Evolutionary conservation across 2,329 filamentous ascomycete genomes (phyloP).

Genomic region (Calonectria ilicicola): DNA sequence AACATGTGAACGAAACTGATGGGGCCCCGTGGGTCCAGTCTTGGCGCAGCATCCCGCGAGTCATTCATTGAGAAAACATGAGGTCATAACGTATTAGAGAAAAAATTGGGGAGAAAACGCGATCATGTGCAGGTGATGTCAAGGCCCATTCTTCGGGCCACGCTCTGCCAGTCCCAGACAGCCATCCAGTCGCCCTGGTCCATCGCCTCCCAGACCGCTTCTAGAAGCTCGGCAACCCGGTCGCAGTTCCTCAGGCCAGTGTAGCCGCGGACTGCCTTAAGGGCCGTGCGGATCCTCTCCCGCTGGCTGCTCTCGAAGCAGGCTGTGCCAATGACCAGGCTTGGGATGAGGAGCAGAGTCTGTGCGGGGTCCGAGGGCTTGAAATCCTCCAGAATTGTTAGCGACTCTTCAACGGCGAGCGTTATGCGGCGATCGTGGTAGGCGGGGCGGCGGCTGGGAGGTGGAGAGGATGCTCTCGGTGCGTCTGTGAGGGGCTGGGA

Average conservation of each 20-base stretch:
- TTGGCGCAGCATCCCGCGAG: not conserved
- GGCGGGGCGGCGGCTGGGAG: conserved; percentile 59
- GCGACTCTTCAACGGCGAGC: conserved; percentile 67
- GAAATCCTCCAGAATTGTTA: conserved; percentile 67
- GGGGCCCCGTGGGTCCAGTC: not conserved
- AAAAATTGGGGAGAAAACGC: conserved; percentile 31
- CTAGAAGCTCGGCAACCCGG: conserved; percentile 64
- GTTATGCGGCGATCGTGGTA: conserved; percentile 65
- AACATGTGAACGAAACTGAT: conserved; percentile 9
- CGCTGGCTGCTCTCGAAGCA: conserved; percentile 66
- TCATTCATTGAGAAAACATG: conserved; percentile 13
- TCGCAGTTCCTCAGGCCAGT: conserved; percentile 71
- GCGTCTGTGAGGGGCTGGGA: conserved; percentile 31
- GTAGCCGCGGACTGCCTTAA: conserved; percentile 66
- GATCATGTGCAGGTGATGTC: conserved; percentile 66
- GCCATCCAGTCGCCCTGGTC: conserved; percentile 66
- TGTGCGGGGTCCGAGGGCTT: conserved; percentile 69
- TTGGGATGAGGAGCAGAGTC: conserved; percentile 70
- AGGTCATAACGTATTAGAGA: conserved; percentile 23
- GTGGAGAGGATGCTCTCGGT: conserved; percentile 54
- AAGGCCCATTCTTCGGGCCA: conserved; percentile 64
- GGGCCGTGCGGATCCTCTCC: conserved; percentile 61
- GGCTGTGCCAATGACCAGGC: conserved; percentile 70
- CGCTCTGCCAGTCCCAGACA: conserved; percentile 74
- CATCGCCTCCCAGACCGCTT: conserved; percentile 72